Evolutionary conservation across 176 grass and related monocot species (phyloP).

Genomic region (Ensete ventricosum): DNA sequence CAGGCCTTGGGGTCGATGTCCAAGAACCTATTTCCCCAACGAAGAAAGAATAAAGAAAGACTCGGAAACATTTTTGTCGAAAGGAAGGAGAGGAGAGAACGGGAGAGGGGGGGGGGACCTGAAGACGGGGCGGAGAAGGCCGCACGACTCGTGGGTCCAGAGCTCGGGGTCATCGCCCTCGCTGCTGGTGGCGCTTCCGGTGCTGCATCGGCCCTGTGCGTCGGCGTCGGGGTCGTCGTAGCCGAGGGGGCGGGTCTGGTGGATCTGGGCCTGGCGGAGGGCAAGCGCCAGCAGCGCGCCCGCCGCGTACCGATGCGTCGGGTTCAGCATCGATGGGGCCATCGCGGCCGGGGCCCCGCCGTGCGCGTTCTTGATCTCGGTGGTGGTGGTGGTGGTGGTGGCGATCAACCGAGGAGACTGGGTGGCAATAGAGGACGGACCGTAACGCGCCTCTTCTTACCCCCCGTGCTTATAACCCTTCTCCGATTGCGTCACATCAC

Average conservation of each 20-base stretch:
- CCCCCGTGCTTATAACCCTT: too few species aligned
- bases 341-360: slow-evolving; percentile 22
- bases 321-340: slow-evolving; percentile 53
- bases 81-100: background rate
- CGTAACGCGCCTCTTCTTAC: too few species aligned
- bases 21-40: slow-evolving; percentile 49
- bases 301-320: slow-evolving; percentile 76
- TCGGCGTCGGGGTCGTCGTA: slow-evolving; percentile 37
- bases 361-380: background rate
- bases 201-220: slow-evolving; percentile 11
- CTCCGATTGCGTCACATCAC: too few species aligned
- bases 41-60: slow-evolving; percentile 1
- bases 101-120: slow-evolving; percentile 24
- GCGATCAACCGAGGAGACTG: background rate
- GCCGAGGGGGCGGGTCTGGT: slow-evolving; percentile 73
- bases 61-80: background rate
- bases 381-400: background rate
- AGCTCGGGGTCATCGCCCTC: slow-evolving; percentile 31
- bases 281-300: slow-evolving; percentile 77
- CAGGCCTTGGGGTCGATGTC: slow-evolving; percentile 83
- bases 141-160: slow-evolving; percentile 77
- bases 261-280: slow-evolving; percentile 91
- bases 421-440: too few species aligned
- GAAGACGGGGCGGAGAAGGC: slow-evolving; percentile 88
- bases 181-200: slow-evolving; percentile 23